Conservation (phyloP, 1,284 basidiomycete species). For the Malassezia brasiliensis region DNA sequence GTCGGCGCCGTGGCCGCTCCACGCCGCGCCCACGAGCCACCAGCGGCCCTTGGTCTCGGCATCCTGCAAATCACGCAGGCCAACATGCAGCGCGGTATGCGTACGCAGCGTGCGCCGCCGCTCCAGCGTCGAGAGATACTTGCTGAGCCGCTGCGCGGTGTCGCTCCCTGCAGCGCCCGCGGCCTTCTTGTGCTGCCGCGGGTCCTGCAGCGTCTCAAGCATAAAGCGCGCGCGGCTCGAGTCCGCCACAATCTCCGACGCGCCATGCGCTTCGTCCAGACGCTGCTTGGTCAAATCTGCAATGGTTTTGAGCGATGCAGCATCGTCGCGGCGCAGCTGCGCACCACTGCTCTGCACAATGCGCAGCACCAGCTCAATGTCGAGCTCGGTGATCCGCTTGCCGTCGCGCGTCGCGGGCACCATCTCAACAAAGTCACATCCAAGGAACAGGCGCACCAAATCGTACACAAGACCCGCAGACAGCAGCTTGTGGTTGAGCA, state of each 20-base stretch:
- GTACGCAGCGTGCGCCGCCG: constrained; percentile 30
- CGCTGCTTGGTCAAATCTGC: constrained; percentile 30
- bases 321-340: constrained; percentile 38
- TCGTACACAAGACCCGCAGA: constrained; percentile 82
- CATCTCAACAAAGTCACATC: constrained; percentile 25
- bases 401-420: not conserved
- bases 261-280: constrained; percentile 12
- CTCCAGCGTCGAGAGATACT: constrained; percentile 30
- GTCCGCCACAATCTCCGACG: not conserved
- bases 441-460: constrained; percentile 68
- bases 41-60: constrained; percentile 86
- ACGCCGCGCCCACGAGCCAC: constrained; percentile 97
- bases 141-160: constrained; percentile 24
- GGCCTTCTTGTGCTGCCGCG: constrained; percentile 53
- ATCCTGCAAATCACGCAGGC: constrained; percentile 67
- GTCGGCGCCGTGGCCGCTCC: constrained; percentile 62
- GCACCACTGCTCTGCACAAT: constrained; percentile 55
- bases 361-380: constrained; percentile 73
- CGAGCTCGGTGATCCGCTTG: constrained; percentile 18
- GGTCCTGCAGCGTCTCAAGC: constrained; percentile 37
- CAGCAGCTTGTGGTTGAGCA: constrained; percentile 92
- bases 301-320: constrained; percentile 35
- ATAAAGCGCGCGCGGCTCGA: constrained; percentile 41
- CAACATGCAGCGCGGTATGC: constrained; percentile 33
- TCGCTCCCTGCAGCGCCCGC: constrained; percentile 7